phyloP scores from a whole-genome alignment of 805 yeast species.

The Metschnikowia noctiluminum region DNA sequence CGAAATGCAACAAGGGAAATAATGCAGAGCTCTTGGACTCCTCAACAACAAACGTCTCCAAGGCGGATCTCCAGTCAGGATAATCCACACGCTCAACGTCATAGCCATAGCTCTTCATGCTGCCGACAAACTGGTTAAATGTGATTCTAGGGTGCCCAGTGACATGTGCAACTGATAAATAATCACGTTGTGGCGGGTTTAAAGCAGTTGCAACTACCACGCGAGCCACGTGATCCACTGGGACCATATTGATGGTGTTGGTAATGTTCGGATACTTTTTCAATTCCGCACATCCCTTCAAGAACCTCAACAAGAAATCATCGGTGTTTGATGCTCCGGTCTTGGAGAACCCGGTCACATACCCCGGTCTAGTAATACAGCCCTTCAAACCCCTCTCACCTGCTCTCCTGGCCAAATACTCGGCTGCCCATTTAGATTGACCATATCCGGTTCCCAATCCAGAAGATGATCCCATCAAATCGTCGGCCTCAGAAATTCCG shows the following conservation, averaged over 20 bases:
- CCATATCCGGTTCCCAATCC: constrained; percentile 95
- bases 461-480: constrained; percentile 70
- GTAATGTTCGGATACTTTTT: constrained; percentile 82
- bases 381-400: constrained; percentile 87
- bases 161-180: constrained; percentile 82
- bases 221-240: constrained; percentile 97
- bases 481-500: constrained; percentile 83
- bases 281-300: constrained; percentile 90
- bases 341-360: constrained; percentile 79
- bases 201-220: constrained; percentile 81
- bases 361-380: constrained; percentile 91
- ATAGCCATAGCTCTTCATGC: constrained; percentile 72
- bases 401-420: constrained; percentile 80
- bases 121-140: constrained; percentile 69
- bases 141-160: constrained; percentile 93
- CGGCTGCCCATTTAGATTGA: constrained; percentile 97
- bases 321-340: constrained; percentile 95
- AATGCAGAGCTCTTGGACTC: constrained; percentile 78
- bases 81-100: constrained; percentile 60
- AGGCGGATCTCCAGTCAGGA: constrained; percentile 68
- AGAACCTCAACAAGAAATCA: constrained; percentile 89
- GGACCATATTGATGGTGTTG: constrained; percentile 92
- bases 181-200: constrained; percentile 57
- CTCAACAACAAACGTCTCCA: constrained; percentile 76
- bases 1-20: constrained; percentile 91